Evolutionary conservation across 306 rosid species (phyloP), one percentile per base, ranked within the genome.

Genomic region (Medicago arabica): DNA sequence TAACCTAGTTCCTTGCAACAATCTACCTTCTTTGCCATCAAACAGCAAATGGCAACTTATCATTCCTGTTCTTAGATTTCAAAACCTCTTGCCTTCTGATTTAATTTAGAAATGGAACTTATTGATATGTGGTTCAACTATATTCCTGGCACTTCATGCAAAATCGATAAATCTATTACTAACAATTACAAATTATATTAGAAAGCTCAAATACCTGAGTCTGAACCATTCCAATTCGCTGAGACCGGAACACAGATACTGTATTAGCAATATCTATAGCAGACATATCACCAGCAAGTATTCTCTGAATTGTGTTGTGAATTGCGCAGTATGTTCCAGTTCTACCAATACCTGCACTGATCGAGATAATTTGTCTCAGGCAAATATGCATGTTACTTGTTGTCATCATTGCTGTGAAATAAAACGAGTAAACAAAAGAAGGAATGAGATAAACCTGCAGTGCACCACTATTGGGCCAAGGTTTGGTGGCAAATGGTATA

Each of bases 331-430:
- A 95, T 71, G 97, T 84, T 83, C 99, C 97, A 6, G 96, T 95
- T 81, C 99, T 92, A 77, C 98, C 99, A 80, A 92, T 92, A 73
- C 98, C 97, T 95, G 99, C 99, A 89, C 99, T 93, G 98, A 83
- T 79, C 8, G 76, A 78, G 73, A 83, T 60, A 74, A 38, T 21
- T 68, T 70, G 69, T 85, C 87, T 89, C 92, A 87, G 88, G 71
- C 66, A 77, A 74, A 74, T 36, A 76, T 70, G 55, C 43, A 21
- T 17, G 36, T 75, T 72, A 75, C 15, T 31, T 53, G 55, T 36
- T 25, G 38, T 57, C 59, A 23, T 43, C 55, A 6, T 36, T 38
- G 51, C 21, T 44, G 53, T 17, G 28, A 38, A 51, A 58, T 58
- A 58, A 19, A 47, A 50, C 31, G 50, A 63, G 28, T 12, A 64